phyloP scores from a whole-genome alignment of 2,329 filamentous ascomycete genomes.

The Fusarium sp. region DNA sequence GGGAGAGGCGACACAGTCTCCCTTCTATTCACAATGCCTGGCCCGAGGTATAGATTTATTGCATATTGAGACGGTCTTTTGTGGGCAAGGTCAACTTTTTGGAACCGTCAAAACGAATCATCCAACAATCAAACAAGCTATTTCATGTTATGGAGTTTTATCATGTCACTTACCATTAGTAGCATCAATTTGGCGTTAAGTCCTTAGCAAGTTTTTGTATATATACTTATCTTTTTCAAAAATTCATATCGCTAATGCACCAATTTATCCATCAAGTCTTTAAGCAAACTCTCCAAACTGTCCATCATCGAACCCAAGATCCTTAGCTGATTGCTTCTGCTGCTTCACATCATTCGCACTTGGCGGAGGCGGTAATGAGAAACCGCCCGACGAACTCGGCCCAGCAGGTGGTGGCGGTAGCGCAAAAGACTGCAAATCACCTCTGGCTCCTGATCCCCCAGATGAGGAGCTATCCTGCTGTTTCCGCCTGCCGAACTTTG shows the following conservation, averaged over 20 bases:
- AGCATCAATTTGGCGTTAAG: conserved; percentile 16
- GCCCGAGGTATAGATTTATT: conserved; percentile 26
- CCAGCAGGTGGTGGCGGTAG: conserved; percentile 75
- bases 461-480: conserved; percentile 43
- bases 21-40: conserved; percentile 45
- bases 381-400: conserved; percentile 51
- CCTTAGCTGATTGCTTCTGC: conserved; percentile 67
- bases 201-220: conserved; percentile 12
- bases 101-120: neutral
- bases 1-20: conserved; percentile 44
- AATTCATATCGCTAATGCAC: conserved; percentile 36
- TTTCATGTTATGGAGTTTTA: neutral
- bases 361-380: conserved; percentile 75
- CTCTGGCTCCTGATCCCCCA: conserved; percentile 35
- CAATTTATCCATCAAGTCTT: neutral
- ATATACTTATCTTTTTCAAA: conserved; percentile 27
- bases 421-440: conserved; percentile 69
- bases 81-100: neutral
- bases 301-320: conserved; percentile 86
- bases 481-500: conserved; percentile 62
- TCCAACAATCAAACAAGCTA: neutral
- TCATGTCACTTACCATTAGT: conserved; percentile 24
- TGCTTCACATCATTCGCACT: conserved; percentile 68
- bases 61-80: neutral
- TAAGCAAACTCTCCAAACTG: conserved; percentile 86